Base-by-base conservation (phyloP, 2,329 filamentous ascomycete genomes). In the Chrysoporthe deuterocubensis region DNA sequence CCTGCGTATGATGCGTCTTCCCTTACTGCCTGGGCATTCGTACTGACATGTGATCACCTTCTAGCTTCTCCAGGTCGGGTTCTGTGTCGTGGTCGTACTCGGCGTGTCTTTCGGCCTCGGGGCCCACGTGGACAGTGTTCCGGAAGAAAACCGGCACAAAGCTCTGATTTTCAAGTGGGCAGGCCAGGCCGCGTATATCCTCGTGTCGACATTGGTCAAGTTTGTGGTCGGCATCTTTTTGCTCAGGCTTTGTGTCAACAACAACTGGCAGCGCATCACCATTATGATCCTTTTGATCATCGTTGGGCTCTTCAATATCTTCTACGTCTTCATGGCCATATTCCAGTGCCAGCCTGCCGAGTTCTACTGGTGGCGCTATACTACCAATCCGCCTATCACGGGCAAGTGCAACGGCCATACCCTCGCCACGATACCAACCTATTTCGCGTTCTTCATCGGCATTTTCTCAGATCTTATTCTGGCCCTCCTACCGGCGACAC, bases 291-390 rank as follows among this genome's bases (percentile, higher is more conserved):
- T 77, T 11, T 68, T 81, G 18, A 56, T 73, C 9, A 68, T 77
- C 21, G 75, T 77, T 18, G 73, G 77, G 43, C 44, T 77, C 9
- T 80, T 76, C 71, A 75, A 76, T 68, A 58, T 74, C 34, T 75
- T 78, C 64, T 81, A 76, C 71, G 73, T 76, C 68, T 76, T 81
- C 63, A 72, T 81, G 64, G 76, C 79, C 62, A 72, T 77, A 4
- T 75, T 81, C 21, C 80, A 81, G 68, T 81, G 80, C 64, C 71
- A 71, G 3, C 80, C 80, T 11, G 74, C 78, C 2, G 40, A 71
- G 3, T 81, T 78, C 67, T 81, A 78, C 69, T 81, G 80, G 80
- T 73, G 74, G 26, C 74, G 74, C n/a, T 77, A 78, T 44, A 75
- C 74, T 3, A 70, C 72, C 3, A 71, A 69, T 21, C 14, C 67